Evolutionary conservation across 768 basidiomycete species (phyloP), one percentile per base, ranked within the genome.

Genomic region (Macrocybe gigantea): DNA sequence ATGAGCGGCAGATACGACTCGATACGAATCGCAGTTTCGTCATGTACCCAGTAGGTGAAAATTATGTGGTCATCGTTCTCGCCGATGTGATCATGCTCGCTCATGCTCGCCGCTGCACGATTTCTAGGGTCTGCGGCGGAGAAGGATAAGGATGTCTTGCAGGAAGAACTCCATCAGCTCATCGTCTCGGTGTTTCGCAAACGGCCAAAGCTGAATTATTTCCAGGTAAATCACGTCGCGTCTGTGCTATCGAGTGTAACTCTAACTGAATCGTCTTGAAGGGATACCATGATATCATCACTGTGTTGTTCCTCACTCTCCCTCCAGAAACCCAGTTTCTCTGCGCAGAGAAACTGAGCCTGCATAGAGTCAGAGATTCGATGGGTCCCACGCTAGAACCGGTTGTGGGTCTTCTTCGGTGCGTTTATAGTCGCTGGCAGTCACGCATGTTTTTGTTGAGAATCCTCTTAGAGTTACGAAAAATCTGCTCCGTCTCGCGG

Each of bases 21-120:
- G 93, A 96, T 65, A 95, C 93, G 1, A 83, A 93, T 65, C 80
- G 93, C 41, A 93, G 91, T 54, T 97, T 97, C 58, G 89, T 96
- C 47, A 71, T 93, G 52, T 97, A 95, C 67, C 89, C 93, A 60
- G 83, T 81, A 77, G 88, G 92, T 88, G 73, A 67, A 75, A 56
- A 49, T 51, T 43, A 51, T 48, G 44, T 34, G 48, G 38, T 45
- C 44, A 37, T 22, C 10, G 7, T 15, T 44, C 10, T 49, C 48
- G 32, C 35, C 31, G 36, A 36, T 13, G 31, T 12, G 35, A 45
- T 13, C 15, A 45, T 37, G 39, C 11, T 44, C 31, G 14, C 45
- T 44, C 10, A 44, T 39, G 22, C 22, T 47, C 32, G 47, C 39
- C 34, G 22, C 15, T 48, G 37, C 30, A 11, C 43, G 41, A 43